Evolutionary conservation across 1,139 yeast species (phyloP).

Genomic region (Pneumocystis murina): DNA sequence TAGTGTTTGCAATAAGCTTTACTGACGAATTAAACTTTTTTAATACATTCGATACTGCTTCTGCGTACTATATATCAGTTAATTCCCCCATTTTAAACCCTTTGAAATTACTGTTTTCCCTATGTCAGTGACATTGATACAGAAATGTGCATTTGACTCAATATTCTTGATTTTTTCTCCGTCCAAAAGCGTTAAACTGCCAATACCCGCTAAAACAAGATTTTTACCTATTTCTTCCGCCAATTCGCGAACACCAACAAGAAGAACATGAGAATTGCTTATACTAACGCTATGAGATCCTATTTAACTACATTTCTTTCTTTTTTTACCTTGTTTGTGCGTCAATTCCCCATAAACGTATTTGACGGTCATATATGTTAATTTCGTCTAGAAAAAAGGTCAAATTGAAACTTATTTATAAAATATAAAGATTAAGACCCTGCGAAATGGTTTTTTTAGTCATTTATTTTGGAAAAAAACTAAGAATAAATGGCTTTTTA

Average conservation of each 20-base stretch:
- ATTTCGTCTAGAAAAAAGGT: conserved; percentile 44
- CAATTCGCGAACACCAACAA: conserved; percentile 54
- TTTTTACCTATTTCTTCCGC: conserved; percentile 76
- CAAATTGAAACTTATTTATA: neutral
- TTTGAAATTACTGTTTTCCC: conserved; percentile 19
- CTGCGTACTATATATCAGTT: conserved; percentile 30
- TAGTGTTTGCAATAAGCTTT: conserved; percentile 29
- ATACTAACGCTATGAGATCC: conserved; percentile 28
- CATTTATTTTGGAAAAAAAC: neutral
- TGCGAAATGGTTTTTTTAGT: neutral
- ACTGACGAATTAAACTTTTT: conserved; percentile 71
- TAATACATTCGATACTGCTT: conserved; percentile 40
- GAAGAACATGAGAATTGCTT: conserved; percentile 54
- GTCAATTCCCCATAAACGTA: conserved; percentile 89
- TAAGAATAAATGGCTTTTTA: no score
- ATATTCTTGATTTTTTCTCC: conserved; percentile 37
- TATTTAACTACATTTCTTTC: neutral
- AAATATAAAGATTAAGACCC: neutral
- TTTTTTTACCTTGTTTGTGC: conserved; percentile 42
- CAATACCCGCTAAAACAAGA: conserved; percentile 77
- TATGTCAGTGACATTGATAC: conserved; percentile 38
- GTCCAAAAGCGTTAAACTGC: conserved; percentile 60
- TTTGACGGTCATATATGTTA: conserved; percentile 87
- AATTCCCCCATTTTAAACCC: neutral
- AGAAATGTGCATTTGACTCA: conserved; percentile 69